Percentiles rank a stretch among this genome's conserved stretches.
Conservation (phyloP, 2,329 filamentous ascomycete genomes). For the Pyrenochaeta sp. region DNA sequence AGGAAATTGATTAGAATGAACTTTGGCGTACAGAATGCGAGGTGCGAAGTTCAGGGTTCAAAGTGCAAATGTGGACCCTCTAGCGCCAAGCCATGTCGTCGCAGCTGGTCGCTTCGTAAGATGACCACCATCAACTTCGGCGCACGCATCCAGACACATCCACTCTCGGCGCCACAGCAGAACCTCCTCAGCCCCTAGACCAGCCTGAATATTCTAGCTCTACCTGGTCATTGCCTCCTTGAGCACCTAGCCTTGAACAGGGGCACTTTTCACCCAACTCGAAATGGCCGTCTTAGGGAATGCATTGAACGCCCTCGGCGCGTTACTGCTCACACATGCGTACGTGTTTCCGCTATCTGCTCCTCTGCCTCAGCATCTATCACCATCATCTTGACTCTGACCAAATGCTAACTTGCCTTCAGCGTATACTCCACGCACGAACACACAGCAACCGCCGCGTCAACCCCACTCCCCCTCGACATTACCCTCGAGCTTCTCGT, state of each 20-base stretch:
- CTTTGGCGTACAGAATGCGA: no score
- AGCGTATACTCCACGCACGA: slow-evolving; percentile 98
- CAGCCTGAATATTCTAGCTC: no score
- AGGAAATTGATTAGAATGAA: no score
- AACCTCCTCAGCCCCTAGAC: neutral
- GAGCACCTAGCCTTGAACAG: no score
- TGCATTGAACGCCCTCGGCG: slow-evolving; percentile 74
- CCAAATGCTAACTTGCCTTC: slow-evolving; percentile 30
- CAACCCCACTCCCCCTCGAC: slow-evolving; percentile 73
- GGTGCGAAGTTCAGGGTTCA: no score
- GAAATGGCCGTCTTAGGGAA: slow-evolving; percentile 76
- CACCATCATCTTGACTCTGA: neutral
- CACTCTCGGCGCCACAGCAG: neutral
- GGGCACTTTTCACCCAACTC: slow-evolving; percentile 5
- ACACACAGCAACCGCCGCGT: slow-evolving; percentile 74
- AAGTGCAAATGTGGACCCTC: neutral
- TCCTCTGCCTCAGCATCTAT: slow-evolving; percentile 1
- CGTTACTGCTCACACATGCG: slow-evolving; percentile 85
- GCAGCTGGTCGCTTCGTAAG: slow-evolving; percentile 17
- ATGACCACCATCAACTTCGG: slow-evolving; percentile 7
- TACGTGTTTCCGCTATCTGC: slow-evolving; percentile 59
- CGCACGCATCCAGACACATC: neutral
- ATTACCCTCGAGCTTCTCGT: slow-evolving; percentile 86
- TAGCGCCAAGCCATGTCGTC: slow-evolving; percentile 12
- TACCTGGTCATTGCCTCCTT: no score